phyloP scores from a whole-genome alignment of 345 rosid genomes.

The Hevea brasiliensis region DNA sequence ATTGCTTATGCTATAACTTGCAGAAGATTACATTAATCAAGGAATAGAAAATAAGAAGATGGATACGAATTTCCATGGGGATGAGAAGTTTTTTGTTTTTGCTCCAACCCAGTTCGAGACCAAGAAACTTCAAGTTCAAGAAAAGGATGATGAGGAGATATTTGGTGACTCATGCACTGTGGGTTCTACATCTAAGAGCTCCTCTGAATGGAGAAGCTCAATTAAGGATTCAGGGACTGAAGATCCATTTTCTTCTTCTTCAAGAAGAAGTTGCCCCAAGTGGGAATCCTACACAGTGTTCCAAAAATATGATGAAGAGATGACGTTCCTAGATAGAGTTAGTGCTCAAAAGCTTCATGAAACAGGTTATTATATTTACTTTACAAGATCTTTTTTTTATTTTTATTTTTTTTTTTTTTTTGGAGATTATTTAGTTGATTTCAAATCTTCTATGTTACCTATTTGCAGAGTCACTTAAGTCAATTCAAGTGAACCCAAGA shows the following conservation, averaged over 20 bases:
- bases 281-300: constrained; percentile 98
- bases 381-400: too few relatives aligned
- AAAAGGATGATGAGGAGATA: constrained; percentile 44
- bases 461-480: constrained; percentile 67
- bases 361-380: constrained; percentile 52
- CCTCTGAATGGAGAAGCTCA: constrained; percentile 98
- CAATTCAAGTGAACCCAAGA: constrained; percentile 76
- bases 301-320: constrained; percentile 95
- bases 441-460: too few relatives aligned
- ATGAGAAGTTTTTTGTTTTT: constrained; percentile 32
- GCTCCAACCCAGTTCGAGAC: constrained; percentile 37
- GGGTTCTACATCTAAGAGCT: constrained; percentile 97
- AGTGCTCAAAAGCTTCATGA: constrained; percentile 93
- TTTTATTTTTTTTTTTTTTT: background rate
- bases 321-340: constrained; percentile 77
- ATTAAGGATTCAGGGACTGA: constrained; percentile 72
- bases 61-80: constrained; percentile 24
- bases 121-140: constrained; percentile 36
- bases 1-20: constrained; percentile 15
- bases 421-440: background rate
- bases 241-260: constrained; percentile 93
- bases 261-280: constrained; percentile 88
- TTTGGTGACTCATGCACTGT: constrained; percentile 81
- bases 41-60: constrained; percentile 17
- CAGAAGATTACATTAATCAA: constrained; percentile 18